phyloP scores from a whole-genome alignment of 768 basidiomycete species.

The Pleurotus salmoneostramineus region DNA sequence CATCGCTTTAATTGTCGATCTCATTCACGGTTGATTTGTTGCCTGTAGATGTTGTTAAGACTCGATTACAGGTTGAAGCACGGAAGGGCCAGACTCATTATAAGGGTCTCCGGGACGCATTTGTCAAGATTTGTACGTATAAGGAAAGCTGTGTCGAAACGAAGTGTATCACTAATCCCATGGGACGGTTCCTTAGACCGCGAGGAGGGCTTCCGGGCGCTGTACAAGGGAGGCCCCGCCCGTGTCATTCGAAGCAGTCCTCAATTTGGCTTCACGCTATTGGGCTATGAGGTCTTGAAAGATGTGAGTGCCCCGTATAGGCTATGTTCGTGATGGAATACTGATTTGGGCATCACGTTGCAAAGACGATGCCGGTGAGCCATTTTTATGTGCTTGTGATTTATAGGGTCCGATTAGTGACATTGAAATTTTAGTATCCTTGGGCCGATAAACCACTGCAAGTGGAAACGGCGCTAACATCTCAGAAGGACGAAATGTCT shows the following conservation, averaged over 20 bases:
- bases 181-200: constrained; percentile 43
- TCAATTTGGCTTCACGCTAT: constrained; percentile 92
- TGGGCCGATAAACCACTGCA: constrained; percentile 67
- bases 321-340: not conserved
- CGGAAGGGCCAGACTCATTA: constrained; percentile 89
- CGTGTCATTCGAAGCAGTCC: constrained; percentile 85
- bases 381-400: not conserved
- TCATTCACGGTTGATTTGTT: not conserved
- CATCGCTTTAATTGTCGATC: constrained; percentile 4
- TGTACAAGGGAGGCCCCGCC: constrained; percentile 91
- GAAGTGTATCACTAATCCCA: constrained; percentile 5
- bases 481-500: constrained; percentile 78
- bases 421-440: constrained; percentile 58
- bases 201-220: constrained; percentile 85
- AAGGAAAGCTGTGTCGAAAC: constrained; percentile 9
- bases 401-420: not conserved
- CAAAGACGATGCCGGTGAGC: constrained; percentile 11
- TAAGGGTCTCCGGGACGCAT: constrained; percentile 86
- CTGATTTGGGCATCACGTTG: constrained; percentile 1
- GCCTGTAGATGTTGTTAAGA: constrained; percentile 88
- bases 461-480: constrained; percentile 63
- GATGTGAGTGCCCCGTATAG: constrained; percentile 27
- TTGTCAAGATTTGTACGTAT: constrained; percentile 80
- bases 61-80: constrained; percentile 90
- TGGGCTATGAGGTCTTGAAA: constrained; percentile 74